Conservation (phyloP, 257 asterid species). For the Cynanchum wilfordii region DNA sequence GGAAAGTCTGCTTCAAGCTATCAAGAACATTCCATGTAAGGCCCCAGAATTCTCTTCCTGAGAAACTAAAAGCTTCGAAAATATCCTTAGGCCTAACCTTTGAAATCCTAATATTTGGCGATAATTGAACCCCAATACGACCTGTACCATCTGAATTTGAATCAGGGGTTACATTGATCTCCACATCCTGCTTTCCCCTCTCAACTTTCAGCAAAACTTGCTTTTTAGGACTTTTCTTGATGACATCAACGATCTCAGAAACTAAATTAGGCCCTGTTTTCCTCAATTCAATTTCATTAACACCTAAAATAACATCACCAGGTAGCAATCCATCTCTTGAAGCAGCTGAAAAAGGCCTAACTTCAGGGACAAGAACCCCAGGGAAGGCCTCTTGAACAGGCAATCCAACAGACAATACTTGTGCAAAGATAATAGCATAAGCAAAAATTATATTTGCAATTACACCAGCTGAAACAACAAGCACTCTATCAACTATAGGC, state of each 20-base stretch:
- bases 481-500: constrained; percentile 72
- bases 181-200: constrained; percentile 51
- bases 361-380: constrained; percentile 94
- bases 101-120: constrained; percentile 67
- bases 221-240: constrained; percentile 54
- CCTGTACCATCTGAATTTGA: constrained; percentile 77
- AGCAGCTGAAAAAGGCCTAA: constrained; percentile 88
- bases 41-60: constrained; percentile 91
- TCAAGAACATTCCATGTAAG: constrained; percentile 62
- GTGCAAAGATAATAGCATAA: constrained; percentile 60
- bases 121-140: constrained; percentile 79
- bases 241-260: constrained; percentile 72
- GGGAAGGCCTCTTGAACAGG: constrained; percentile 97
- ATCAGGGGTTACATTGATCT: constrained; percentile 65
- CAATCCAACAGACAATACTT: constrained; percentile 82
- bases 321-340: constrained; percentile 72
- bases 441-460: constrained; percentile 84
- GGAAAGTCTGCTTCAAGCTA: constrained; percentile 71
- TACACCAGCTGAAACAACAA: constrained; percentile 96
- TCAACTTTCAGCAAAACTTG: constrained; percentile 54
- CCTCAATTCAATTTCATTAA: constrained; percentile 47
- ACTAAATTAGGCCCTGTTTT: constrained; percentile 65
- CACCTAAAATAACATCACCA: constrained; percentile 83
- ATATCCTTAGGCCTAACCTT: constrained; percentile 57
- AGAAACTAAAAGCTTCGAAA: constrained; percentile 49